Conservation (phyloP, 140 eudicot species). For the Oenanthe javanica region DNA sequence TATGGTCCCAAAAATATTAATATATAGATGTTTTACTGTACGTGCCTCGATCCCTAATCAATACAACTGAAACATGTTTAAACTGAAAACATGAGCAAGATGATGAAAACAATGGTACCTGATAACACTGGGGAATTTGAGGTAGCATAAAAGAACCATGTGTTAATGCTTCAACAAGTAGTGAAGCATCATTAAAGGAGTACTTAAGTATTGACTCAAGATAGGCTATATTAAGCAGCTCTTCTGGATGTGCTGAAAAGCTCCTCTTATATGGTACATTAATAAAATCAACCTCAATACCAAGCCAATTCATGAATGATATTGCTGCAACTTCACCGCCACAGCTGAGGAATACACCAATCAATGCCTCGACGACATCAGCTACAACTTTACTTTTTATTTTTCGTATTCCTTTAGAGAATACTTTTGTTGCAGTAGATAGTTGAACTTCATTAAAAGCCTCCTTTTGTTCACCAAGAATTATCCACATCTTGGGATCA, state of each 20-base stretch:
- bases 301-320: constrained; percentile 77
- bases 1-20: no score
- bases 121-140: constrained; percentile 75
- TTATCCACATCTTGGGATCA: constrained; percentile 66
- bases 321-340: constrained; percentile 86
- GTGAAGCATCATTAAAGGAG: constrained; percentile 49
- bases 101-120: constrained; percentile 33
- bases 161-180: constrained; percentile 77
- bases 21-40: neutral
- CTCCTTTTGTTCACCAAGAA: constrained; percentile 50
- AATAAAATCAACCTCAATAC: constrained; percentile 51
- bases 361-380: constrained; percentile 86
- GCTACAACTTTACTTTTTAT: constrained; percentile 61
- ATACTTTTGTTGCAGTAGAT: constrained; percentile 31
- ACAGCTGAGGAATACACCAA: constrained; percentile 60
- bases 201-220: constrained; percentile 52
- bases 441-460: constrained; percentile 29
- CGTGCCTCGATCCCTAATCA: no score
- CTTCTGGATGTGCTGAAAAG: constrained; percentile 31
- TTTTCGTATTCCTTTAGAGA: constrained; percentile 23
- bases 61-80: neutral
- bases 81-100: neutral
- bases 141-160: constrained; percentile 90
- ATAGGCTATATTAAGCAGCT: constrained; percentile 27
- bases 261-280: constrained; percentile 32